Evolutionary conservation across 495 filamentous ascomycete species (phyloP), one percentile per base, ranked within the genome.

Genomic region (Penicillium psychrofluorescens): DNA sequence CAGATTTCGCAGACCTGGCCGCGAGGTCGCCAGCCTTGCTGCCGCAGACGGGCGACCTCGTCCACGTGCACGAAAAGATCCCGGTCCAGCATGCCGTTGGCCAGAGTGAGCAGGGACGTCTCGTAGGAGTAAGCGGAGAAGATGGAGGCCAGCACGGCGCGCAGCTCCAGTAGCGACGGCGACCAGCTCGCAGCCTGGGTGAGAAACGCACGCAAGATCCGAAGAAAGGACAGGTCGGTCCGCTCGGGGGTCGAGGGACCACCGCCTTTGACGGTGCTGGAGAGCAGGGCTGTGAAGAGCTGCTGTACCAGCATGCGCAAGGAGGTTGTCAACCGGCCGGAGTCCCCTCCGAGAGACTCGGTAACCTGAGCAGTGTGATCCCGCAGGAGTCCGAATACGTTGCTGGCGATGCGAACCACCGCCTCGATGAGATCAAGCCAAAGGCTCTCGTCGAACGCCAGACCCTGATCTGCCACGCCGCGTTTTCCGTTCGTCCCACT

Each of bases 101-200:
- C 87, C 11, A 98, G 79, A 2, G 78, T 72, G 13, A 97, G 74
- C 10, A 98, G 84, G 4, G 85, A 86, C 53, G 87, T 83, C 60
- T 97, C 94, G 59, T 95, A 95, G 0, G 88, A 81, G 55, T 98
- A 97, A 0, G 94, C 90, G 2, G 91, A 83, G 63, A 98, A 98
- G 36, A 98, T 89, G 7, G 87, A 88, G 2, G 80, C 71, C 3
- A 98, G 76, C 1, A 96, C 90, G 35, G 79, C 75, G 16, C 94
- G 84, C 10, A 98, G 72, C 55, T 97, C 90, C 5, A 86, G 82
- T 1, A 97, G 77, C 22, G 85, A 91, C 0, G 92, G 88, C 2
- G 91, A 95, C 22, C 85, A 81, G 16, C 72, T 67, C 1, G 87
- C 84, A 0, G 90, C 90, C 13, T 88, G 80, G 3, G 83, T 79